Evolutionary conservation across 192 early-diverging fungal species (phyloP).

Genomic region (Podila verticillata): DNA sequence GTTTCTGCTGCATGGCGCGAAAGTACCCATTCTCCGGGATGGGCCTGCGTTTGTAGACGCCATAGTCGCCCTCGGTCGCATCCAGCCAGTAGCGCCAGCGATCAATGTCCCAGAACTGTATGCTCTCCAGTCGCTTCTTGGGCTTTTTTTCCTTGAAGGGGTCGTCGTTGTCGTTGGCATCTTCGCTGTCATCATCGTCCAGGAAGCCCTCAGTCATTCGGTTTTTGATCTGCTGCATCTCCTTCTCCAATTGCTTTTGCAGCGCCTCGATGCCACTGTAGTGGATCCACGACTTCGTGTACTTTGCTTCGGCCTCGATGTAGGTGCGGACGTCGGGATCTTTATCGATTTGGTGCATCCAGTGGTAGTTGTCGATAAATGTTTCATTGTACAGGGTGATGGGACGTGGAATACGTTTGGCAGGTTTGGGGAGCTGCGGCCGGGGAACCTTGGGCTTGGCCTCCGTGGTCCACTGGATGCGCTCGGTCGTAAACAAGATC

Average conservation of each 20-base stretch:
- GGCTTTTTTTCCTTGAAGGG: background rate
- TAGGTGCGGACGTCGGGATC: slow-evolving; percentile 36
- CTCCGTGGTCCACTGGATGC: too few relatives aligned
- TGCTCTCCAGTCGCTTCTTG: slow-evolving; percentile 16
- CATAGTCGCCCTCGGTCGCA: slow-evolving; percentile 8
- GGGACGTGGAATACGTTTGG: slow-evolving; percentile 42
- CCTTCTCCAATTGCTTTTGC: slow-evolving; percentile 27
- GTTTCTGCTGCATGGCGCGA: background rate
- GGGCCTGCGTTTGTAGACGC: slow-evolving; percentile 32
- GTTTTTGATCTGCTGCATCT: slow-evolving; percentile 13
- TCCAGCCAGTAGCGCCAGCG: slow-evolving; percentile 49
- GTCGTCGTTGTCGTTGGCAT: background rate
- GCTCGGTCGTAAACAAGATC: background rate
- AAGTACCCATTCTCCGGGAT: background rate
- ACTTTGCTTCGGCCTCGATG: slow-evolving; percentile 28
- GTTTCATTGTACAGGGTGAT: slow-evolving; percentile 42
- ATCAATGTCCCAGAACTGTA: slow-evolving; percentile 43
- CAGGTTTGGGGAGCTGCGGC: slow-evolving; percentile 7
- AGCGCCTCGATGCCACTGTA: slow-evolving; percentile 14
- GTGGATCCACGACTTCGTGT: slow-evolving; percentile 25
- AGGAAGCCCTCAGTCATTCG: background rate
- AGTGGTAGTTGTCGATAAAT: slow-evolving; percentile 34
- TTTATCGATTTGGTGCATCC: slow-evolving; percentile 37
- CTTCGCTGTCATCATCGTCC: background rate
- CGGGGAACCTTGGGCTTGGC: background rate